Evolutionary conservation across 495 filamentous ascomycete genomes (phyloP).

Genomic region (Pyronema omphalodes): DNA sequence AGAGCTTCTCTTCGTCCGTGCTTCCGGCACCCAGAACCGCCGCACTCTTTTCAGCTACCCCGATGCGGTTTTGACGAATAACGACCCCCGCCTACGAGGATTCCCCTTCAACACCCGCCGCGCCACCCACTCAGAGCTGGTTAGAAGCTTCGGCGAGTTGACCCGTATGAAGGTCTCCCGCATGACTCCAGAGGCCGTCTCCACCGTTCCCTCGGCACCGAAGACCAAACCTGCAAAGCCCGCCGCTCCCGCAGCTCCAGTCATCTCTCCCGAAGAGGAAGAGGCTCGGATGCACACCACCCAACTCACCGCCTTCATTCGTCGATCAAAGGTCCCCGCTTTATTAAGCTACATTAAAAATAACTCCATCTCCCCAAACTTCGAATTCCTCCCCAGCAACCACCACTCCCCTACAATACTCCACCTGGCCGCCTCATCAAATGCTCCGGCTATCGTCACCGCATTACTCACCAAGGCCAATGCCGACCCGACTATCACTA

Average conservation of each 20-base stretch:
- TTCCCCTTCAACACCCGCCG: slow-evolving; percentile 93
- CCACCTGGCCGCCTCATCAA: slow-evolving; percentile 66
- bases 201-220: slow-evolving; percentile 23
- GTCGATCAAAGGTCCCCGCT: slow-evolving; percentile 74
- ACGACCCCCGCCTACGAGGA: slow-evolving; percentile 66
- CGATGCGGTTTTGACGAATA: slow-evolving; percentile 58
- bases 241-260: slow-evolving; percentile 26
- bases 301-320: slow-evolving; percentile 72
- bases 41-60: slow-evolving; percentile 83
- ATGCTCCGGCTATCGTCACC: slow-evolving; percentile 50
- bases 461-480: slow-evolving; percentile 59
- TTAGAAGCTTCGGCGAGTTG: slow-evolving; percentile 81
- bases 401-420: slow-evolving; percentile 72
- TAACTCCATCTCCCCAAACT: slow-evolving; percentile 49
- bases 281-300: slow-evolving; percentile 58
- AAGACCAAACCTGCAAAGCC: slow-evolving; percentile 28
- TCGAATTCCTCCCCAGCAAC: slow-evolving; percentile 53
- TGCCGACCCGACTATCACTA: slow-evolving; percentile 54
- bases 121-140: slow-evolving; percentile 83
- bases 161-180: slow-evolving; percentile 71
- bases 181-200: slow-evolving; percentile 42
- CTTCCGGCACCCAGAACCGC: slow-evolving; percentile 68
- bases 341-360: slow-evolving; percentile 64
- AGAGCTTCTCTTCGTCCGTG: slow-evolving; percentile 71
- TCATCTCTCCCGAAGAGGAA: slow-evolving; percentile 64